These are phyloP conservation scores for Aspergillus niger DNA, from an alignment of 2,329 filamentous ascomycete genomes.

Conservation along the genomic window DNA sequence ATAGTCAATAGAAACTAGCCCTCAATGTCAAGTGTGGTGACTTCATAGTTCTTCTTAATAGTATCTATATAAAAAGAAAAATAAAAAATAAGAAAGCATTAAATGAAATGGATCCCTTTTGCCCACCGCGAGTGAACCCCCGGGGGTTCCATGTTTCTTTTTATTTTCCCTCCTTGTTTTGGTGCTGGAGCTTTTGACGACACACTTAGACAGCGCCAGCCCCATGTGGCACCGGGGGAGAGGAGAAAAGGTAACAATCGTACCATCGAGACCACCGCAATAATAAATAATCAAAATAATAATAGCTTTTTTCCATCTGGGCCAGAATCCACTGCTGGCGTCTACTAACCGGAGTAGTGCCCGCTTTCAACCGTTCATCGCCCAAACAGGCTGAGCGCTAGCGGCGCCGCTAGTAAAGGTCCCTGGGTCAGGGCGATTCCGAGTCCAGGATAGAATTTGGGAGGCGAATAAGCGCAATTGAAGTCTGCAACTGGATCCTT, in stretches of 20 bases:
- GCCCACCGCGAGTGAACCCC: background rate
- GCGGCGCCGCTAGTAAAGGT: slow-evolving; percentile 15
- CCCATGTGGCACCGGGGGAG: background rate
- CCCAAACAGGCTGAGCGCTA: slow-evolving; percentile 15
- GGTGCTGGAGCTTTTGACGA: background rate
- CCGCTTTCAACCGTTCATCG: slow-evolving; percentile 10
- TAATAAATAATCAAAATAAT: slow-evolving; percentile 2
- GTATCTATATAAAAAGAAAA: too few relatives aligned
- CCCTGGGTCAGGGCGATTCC: slow-evolving; percentile 15
- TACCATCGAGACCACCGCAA: slow-evolving; percentile 1
- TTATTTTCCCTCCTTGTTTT: background rate
- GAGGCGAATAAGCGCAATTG: slow-evolving; percentile 9
- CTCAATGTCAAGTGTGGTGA: too few relatives aligned
- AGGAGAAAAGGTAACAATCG: background rate
- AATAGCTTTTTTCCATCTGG: slow-evolving; percentile 2
- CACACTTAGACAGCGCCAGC: background rate
- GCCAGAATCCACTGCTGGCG: slow-evolving; percentile 5
- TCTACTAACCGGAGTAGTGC: background rate
- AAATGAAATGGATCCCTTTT: too few relatives aligned
- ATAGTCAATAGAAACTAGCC: too few relatives aligned
- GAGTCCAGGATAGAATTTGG: slow-evolving; percentile 7
- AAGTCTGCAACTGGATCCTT: background rate
- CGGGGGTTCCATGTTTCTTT: background rate
- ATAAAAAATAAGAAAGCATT: too few relatives aligned
- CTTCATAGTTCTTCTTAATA: too few relatives aligned